phyloP scores from a whole-genome alignment of 805 yeast genomes.

The Pichia rugopelliculosa region DNA sequence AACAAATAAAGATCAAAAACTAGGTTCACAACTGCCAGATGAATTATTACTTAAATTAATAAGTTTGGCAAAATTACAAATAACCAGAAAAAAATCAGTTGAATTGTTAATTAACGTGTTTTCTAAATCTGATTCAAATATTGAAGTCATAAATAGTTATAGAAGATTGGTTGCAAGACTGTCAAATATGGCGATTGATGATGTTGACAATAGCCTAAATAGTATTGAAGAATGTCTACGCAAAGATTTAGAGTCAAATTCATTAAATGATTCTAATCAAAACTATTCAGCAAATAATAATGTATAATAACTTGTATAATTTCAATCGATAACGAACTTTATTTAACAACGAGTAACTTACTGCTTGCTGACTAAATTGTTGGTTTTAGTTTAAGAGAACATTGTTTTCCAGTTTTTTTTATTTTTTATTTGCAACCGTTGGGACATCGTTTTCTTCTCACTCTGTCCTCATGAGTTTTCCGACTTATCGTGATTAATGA shows the following conservation, averaged over 20 bases:
- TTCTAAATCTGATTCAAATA: constrained; percentile 36
- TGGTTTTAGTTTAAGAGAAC: too few species aligned
- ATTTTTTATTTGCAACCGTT: too few species aligned
- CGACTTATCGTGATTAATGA: too few species aligned
- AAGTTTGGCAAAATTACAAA: constrained; percentile 47
- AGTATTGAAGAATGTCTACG: constrained; percentile 37
- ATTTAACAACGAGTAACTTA: too few species aligned
- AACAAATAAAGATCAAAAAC: constrained; percentile 14
- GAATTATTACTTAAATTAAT: constrained; percentile 21
- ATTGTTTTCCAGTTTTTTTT: too few species aligned
- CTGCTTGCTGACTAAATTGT: too few species aligned
- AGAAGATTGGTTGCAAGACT: constrained; percentile 60
- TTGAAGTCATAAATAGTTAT: constrained; percentile 56
- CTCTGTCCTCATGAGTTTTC: too few species aligned
- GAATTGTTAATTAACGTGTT: constrained; percentile 33
- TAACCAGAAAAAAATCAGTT: constrained; percentile 47
- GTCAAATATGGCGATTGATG: constrained; percentile 59
- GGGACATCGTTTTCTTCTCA: too few species aligned
- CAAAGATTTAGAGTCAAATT: constrained; percentile 1
- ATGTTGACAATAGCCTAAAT: constrained; percentile 60
- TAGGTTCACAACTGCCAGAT: constrained; percentile 5
- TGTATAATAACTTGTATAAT: not conserved
- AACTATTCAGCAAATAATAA: not conserved
- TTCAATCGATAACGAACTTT: not conserved
- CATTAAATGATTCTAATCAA: not conserved